Evolutionary conservation across 768 basidiomycete species (phyloP), one percentile per base, ranked within the genome.

Genomic region (Hypholoma fasciculare): DNA sequence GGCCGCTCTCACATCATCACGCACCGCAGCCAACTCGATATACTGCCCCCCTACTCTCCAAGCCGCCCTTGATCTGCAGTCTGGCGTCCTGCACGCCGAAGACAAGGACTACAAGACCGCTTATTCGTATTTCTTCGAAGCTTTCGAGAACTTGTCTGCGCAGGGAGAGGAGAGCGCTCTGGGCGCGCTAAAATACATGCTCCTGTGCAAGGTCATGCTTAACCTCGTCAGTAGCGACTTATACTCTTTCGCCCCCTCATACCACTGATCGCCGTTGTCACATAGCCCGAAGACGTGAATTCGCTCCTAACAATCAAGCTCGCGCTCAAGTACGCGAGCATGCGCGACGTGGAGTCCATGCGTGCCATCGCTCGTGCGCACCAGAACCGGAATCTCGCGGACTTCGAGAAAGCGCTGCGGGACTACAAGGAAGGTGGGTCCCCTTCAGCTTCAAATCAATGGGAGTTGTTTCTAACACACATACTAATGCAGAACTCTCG

Each of bases 51-150:
- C 78, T 1, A 43, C 60, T 6, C 70, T 78, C 1, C 82, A 82
- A 66, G 71, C 80, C 8, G 16, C 80, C 3, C 76, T 84, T 26
- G 82, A 82, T 64, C 74, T 84, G 14, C 82, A 83, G 62, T 78
- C 78, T 20, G 82, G 96, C 4, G 80, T 96, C 43, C 81, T 98
- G 9, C 94, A 97, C 66, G 95, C 96, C 0, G 96, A 99, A 65
- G 96, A 99, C 67, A 96, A 96, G 69, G 96, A 98, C 73, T 98
- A 97, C 72, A 96, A 85, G 57, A 99, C 96, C 0, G 96, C 88
- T 19, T 97, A 97, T 72, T 94, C 92, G 0, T 99, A 98, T 76
- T 98, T 98, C 75, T 94, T 92, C 65, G 96, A 98, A 74, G 88
- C 94, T 2, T 98, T 98, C 62, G 97, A 99, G 74, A 94, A 88